A percentile compares a stretch with the other conserved stretches of the same genome.
These are phyloP conservation scores for Flaveria floridana DNA, from an alignment of 140 eudicot genomes.

Conservation along the genomic window DNA sequence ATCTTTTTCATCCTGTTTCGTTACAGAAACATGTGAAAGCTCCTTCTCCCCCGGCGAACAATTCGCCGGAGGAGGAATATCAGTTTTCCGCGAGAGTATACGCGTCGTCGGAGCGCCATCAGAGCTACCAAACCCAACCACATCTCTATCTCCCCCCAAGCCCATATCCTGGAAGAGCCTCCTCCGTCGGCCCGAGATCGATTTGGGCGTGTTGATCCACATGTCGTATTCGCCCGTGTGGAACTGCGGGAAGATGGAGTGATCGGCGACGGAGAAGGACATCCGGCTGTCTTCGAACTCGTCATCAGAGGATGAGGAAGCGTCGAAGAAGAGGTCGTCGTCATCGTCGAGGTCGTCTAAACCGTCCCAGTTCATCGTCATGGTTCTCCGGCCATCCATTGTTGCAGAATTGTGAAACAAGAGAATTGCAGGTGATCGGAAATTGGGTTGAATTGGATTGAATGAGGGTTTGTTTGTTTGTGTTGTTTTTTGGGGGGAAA, in stretches of 20 bases:
- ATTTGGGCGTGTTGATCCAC: slow-evolving; percentile 82
- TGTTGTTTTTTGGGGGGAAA: background rate
- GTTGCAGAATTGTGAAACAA: slow-evolving; percentile 36
- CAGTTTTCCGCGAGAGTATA: slow-evolving; percentile 8
- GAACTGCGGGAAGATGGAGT: slow-evolving; percentile 25
- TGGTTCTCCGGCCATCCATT: slow-evolving; percentile 55
- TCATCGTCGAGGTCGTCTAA: slow-evolving; percentile 55
- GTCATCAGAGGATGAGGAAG: slow-evolving; percentile 48
- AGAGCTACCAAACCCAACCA: background rate
- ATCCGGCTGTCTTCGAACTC: slow-evolving; percentile 69
- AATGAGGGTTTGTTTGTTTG: slow-evolving; percentile 6
- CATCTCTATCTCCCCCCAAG: slow-evolving; percentile 28
- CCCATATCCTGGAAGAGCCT: slow-evolving; percentile 44
- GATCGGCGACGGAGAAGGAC: slow-evolving; percentile 51
- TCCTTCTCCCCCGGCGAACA: slow-evolving; percentile 10
- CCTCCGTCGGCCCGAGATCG: slow-evolving; percentile 32
- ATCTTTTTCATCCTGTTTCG: slow-evolving; percentile 1
- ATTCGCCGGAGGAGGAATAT: background rate
- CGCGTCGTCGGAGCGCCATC: slow-evolving; percentile 6
- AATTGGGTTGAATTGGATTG: slow-evolving; percentile 10
- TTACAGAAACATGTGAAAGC: slow-evolving; percentile 17
- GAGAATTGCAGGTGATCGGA: slow-evolving; percentile 15
- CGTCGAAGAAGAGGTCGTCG: slow-evolving; percentile 54
- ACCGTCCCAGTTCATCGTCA: slow-evolving; percentile 81
- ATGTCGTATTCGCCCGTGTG: slow-evolving; percentile 48